Base-by-base conservation (phyloP, 768 basidiomycete genomes). In the Trametes cinnabarina region DNA sequence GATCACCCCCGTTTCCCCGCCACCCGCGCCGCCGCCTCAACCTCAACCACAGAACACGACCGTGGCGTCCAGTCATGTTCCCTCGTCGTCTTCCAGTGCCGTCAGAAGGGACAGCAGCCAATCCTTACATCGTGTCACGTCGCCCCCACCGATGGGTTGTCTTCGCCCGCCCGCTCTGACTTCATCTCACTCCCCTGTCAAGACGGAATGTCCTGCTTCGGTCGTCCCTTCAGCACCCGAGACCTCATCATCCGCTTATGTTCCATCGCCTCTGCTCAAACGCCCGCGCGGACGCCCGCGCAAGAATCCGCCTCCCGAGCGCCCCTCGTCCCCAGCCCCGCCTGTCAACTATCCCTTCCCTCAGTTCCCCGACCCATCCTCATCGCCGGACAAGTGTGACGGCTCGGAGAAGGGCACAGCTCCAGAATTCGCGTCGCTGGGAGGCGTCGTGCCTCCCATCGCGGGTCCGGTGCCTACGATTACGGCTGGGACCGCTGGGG, bases 241-340 rank as follows among this genome's bases (percentile, higher is more conserved):
- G 19, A 7, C 41, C 41, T 42, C 41, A 11, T 6, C 41, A 8
- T 22, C 19, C 19, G 41, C 19, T 6, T 22, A 19, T 19, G 22
- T 20, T 8, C 17, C 19, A 22, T 23, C 19, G 14, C 23, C 44
- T 14, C 19, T 28, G 3, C 23, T 32, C 23, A 61, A 58, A 22
- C 61, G 61, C 6, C 57, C 60, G 34, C 65, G 65, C 46, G 65
- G 65, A 1, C 65, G 65, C 25, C 65, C 65, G 23, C 59, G 62
- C 41, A 63, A 63, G 55, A 55, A 59, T 40, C 49, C 57, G 1
- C 54, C 41, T 4, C 26, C 42, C 51, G 37, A 41, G 3, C 56
- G 51, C 20, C 19, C 55, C 3, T 34, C 59, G 4, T 60, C 57
- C 19, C 59, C 61, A 6, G 57, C 59, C 12, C 56, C 54, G 3